Percentiles rank a stretch among this genome's conserved stretches.
phyloP scores from a whole-genome alignment of 805 yeast genomes.

The Myxozyma udenii region DNA sequence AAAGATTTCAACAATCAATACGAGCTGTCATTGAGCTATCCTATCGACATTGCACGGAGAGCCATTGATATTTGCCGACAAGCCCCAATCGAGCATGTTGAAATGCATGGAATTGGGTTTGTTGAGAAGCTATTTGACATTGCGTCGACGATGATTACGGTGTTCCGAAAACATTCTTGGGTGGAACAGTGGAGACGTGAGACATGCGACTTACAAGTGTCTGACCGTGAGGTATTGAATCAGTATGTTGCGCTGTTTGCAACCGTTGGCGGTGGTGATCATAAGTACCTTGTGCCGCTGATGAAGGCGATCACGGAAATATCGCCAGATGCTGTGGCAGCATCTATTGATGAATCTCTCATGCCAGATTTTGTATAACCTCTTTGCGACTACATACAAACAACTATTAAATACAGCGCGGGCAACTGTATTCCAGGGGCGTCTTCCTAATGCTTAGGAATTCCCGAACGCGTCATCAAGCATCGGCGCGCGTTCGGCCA shows the following conservation, averaged over 20 bases:
- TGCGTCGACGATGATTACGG: conserved; percentile 1
- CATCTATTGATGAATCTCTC: too few species aligned
- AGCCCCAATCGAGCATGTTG: conserved; percentile 7
- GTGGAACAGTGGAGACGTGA: too few species aligned
- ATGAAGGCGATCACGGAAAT: conserved; percentile 5
- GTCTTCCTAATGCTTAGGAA: too few species aligned
- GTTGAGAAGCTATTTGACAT: conserved; percentile 17
- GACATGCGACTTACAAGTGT: too few species aligned
- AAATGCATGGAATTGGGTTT: conserved; percentile 17
- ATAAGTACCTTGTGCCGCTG: conserved; percentile 11
- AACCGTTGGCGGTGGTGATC: conserved; percentile 15
- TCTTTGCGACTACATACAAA: too few species aligned
- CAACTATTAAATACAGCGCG: too few species aligned
- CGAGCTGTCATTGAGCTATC: conserved; percentile 4
- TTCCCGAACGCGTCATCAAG: too few species aligned
- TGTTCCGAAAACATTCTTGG: too few species aligned
- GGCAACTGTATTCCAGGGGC: too few species aligned
- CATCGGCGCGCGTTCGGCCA: too few species aligned
- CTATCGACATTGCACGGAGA: conserved; percentile 9
- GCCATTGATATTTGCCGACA: conserved; percentile 2
- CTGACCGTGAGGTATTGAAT: conserved; percentile 7
- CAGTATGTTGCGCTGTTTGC: conserved; percentile 11
- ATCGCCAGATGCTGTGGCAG: too few species aligned
- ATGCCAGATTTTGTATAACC: too few species aligned
- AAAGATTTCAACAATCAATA: not conserved